These are phyloP conservation scores for Xerocomus potaroensis DNA, from an alignment of 768 basidiomycete genomes.

Conservation along the genomic window DNA sequence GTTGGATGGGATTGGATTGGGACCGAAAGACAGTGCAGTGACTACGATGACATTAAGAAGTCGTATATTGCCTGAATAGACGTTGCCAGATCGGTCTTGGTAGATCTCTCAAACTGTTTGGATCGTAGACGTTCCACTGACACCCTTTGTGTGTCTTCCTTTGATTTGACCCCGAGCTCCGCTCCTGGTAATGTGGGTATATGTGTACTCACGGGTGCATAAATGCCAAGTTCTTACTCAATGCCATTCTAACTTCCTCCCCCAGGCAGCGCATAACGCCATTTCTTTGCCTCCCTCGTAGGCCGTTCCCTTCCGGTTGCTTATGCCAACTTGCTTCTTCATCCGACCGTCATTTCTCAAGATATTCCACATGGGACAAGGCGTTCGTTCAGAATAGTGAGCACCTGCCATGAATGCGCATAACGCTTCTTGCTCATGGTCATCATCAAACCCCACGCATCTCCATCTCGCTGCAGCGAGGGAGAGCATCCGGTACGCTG, in stretches of 20 bases:
- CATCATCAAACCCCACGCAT: conserved; percentile 23
- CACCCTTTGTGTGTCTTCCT: conserved; percentile 35
- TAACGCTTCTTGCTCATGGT: conserved; percentile 31
- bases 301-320: conserved; percentile 21
- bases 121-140: conserved; percentile 31
- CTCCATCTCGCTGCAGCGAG: conserved; percentile 24
- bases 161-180: conserved; percentile 38
- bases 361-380: conserved; percentile 35
- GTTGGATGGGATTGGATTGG: conserved; percentile 19
- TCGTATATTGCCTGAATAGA: conserved; percentile 29
- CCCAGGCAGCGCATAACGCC: conserved; percentile 20
- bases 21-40: conserved; percentile 20
- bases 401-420: conserved; percentile 32
- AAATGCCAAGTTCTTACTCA: conserved; percentile 35
- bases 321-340: conserved; percentile 28
- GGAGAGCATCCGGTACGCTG: conserved; percentile 26
- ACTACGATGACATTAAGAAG: conserved; percentile 28
- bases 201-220: conserved; percentile 34
- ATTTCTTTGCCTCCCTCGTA: conserved; percentile 19
- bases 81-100: conserved; percentile 31
- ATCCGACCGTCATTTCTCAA: conserved; percentile 27
- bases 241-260: conserved; percentile 28
- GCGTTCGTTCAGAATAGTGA: conserved; percentile 35
- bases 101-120: conserved; percentile 35
- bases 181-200: conserved; percentile 39